These are phyloP conservation scores for Thalassiosira allenii DNA, from an alignment of 352 stramenopile species.

Conservation along the genomic window DNA sequence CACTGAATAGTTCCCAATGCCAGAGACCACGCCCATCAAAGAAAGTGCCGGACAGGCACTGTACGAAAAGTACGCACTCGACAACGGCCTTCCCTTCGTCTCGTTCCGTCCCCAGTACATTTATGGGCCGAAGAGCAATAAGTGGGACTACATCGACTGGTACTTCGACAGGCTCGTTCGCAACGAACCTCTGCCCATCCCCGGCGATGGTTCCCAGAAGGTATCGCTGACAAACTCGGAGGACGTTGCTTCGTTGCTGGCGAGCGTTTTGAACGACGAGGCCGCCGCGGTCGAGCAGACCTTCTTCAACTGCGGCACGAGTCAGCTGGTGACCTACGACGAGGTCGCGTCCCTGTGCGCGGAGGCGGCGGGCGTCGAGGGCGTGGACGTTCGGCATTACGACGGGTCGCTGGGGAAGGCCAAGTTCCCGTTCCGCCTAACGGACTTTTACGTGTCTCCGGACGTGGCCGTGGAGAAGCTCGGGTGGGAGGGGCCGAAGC, in stretches of 20 bases:
- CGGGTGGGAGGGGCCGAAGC: slow-evolving; percentile 66
- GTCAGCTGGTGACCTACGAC: slow-evolving; percentile 81
- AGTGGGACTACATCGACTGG: slow-evolving; percentile 89
- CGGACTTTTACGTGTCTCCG: slow-evolving; percentile 81
- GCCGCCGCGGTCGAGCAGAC: slow-evolving; percentile 73
- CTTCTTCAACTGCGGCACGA: slow-evolving; percentile 86
- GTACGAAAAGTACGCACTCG: slow-evolving; percentile 76
- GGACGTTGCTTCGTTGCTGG: slow-evolving; percentile 87
- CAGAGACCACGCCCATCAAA: slow-evolving; percentile 81
- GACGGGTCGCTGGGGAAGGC: slow-evolving; percentile 71
- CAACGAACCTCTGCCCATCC: slow-evolving; percentile 82
- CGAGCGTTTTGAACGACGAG: slow-evolving; percentile 82
- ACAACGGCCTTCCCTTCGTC: slow-evolving; percentile 76
- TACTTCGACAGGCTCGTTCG: slow-evolving; percentile 86
- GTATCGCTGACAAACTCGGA: slow-evolving; percentile 87
- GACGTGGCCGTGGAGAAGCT: slow-evolving; percentile 78
- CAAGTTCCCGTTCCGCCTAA: slow-evolving; percentile 81
- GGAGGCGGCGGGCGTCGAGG: slow-evolving; percentile 70
- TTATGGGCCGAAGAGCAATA: slow-evolving; percentile 88
- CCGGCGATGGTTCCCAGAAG: slow-evolving; percentile 85
- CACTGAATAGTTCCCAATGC: slow-evolving; percentile 86
- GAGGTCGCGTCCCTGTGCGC: slow-evolving; percentile 82
- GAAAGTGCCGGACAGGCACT: slow-evolving; percentile 70
- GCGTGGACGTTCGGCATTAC: slow-evolving; percentile 78
- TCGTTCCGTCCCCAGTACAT: slow-evolving; percentile 89